Base-by-base conservation (phyloP, 2,329 filamentous ascomycete genomes). In the Scytalidium sp. region DNA sequence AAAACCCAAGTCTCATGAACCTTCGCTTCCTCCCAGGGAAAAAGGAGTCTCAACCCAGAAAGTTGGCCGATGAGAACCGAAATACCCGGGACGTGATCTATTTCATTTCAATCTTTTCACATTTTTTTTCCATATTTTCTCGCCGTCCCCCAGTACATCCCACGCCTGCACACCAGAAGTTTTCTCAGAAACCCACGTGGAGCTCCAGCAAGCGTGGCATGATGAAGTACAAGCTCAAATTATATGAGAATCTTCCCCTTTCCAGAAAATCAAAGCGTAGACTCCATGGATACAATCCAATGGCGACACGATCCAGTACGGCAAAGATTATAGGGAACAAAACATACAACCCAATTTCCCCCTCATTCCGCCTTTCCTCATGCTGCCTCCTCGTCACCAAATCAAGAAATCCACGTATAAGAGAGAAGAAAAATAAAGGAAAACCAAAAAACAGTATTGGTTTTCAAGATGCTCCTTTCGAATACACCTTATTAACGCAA, bases 261-360 rank as follows among this genome's bases (percentile, higher is more conserved):
- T 36, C 15, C 32, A 11, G 45, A 49, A 51, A 51, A 27, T 45
- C 47, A 50, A 56, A 45, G 39, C 27, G 44, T 32, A 53, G 41
- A 40, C 53, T n/a, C 32, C 42, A 46, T 53, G 57, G 54, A 60
- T 57, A 48, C 57, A 60, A 61, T 61, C 48, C 57, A 55, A 36
- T 8, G 32, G 32, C 32, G 15, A 36, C 13, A 36, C 32, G 32
- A 36, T 8, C 32, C 32, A 36, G 32, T 36, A 36, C 8, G 32
- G 32, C 32, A n/a, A 36, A 36, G 5, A n/a, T n/a, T 36, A n/a
- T 15, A 36, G 32, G 32, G 13, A 36, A 36, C 13, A 10, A 36
- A 36, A n/a, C n/a, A 36, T 36, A n/a, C 32, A 36, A 36, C 32
- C 32, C 17, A 36, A 36, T 4, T 13, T 27, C 7, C 32, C 32